A percentile compares a stretch with the other conserved stretches of the same genome.
These are phyloP conservation scores for Phialophora chinensis DNA, from an alignment of 2,329 filamentous ascomycete genomes.

Conservation along the genomic window DNA sequence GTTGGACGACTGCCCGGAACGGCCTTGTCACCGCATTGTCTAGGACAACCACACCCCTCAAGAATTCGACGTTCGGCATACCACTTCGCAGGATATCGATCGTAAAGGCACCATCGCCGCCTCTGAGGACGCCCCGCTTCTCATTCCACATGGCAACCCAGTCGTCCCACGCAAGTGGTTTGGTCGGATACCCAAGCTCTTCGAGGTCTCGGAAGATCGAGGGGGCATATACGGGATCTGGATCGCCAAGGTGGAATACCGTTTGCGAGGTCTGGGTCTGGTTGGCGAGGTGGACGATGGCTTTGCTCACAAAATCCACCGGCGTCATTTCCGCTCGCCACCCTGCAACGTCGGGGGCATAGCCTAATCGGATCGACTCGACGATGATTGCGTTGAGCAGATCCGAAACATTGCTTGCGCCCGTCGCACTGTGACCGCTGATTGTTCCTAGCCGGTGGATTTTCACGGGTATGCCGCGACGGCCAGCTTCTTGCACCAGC, in stretches of 20 bases:
- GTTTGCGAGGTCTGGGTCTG: slow-evolving; percentile 66
- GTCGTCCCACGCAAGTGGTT: slow-evolving; percentile 70
- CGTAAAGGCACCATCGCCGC: slow-evolving; percentile 74
- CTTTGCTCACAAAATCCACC: slow-evolving; percentile 78
- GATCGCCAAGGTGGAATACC: slow-evolving; percentile 76
- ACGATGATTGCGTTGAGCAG: slow-evolving; percentile 76
- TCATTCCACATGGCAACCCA: slow-evolving; percentile 78
- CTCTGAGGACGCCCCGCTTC: slow-evolving; percentile 67
- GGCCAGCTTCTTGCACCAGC: slow-evolving; percentile 71
- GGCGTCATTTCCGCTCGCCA: slow-evolving; percentile 86
- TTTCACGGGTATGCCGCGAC: slow-evolving; percentile 71
- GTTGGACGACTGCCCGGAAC: slow-evolving; percentile 62
- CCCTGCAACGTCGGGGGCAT: slow-evolving; percentile 71
- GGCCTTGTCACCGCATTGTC: slow-evolving; percentile 72
- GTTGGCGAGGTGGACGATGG: slow-evolving; percentile 72
- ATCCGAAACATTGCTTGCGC: slow-evolving; percentile 79
- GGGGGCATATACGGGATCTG: slow-evolving; percentile 70
- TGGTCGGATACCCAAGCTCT: slow-evolving; percentile 72
- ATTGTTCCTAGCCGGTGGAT: slow-evolving; percentile 79
- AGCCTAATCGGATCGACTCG: slow-evolving; percentile 75
- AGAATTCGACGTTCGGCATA: slow-evolving; percentile 76
- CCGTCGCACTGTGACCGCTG: slow-evolving; percentile 75
- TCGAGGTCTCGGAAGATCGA: slow-evolving; percentile 68
- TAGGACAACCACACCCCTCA: slow-evolving; percentile 74
- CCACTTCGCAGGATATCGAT: slow-evolving; percentile 79